Percentiles rank a stretch among this genome's conserved stretches.
Evolutionary conservation across 75 land plant species (phyloP).

Genomic region (Ceratopteris richardii): DNA sequence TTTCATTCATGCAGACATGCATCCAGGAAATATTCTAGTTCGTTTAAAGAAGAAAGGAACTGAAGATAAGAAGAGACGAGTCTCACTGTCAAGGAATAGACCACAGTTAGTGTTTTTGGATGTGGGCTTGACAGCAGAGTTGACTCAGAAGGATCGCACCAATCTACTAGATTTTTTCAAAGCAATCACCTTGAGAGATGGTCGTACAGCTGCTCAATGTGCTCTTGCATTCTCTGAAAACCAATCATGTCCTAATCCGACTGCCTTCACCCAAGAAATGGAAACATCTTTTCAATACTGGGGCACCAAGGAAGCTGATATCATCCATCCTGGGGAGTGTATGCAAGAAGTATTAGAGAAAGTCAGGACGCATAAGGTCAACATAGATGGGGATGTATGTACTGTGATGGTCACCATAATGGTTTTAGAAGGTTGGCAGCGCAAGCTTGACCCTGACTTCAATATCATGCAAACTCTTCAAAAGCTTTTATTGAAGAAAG

Average conservation of each 20-base stretch:
- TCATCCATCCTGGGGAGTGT: slow-evolving; percentile 57
- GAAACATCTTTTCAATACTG: slow-evolving; percentile 45
- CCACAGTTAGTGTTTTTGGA: slow-evolving; percentile 31
- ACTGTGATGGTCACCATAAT: slow-evolving; percentile 77
- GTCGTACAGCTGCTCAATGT: slow-evolving; percentile 23
- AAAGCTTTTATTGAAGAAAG: too few species aligned
- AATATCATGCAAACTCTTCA: slow-evolving; percentile 54
- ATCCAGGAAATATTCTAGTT: slow-evolving; percentile 32
- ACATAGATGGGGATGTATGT: slow-evolving; percentile 81
- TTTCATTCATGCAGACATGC: slow-evolving; percentile 32
- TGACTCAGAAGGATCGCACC: slow-evolving; percentile 15
- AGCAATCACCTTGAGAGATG: slow-evolving; percentile 20
- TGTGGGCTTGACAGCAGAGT: slow-evolving; percentile 38
- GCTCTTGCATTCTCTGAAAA: slow-evolving; percentile 21
- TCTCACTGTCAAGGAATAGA: slow-evolving; percentile 26
- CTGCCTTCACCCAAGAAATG: slow-evolving; percentile 49
- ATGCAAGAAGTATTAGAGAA: slow-evolving; percentile 73
- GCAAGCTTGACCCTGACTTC: slow-evolving; percentile 54
- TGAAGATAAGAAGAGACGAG: slow-evolving; percentile 18
- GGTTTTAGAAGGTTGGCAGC: slow-evolving; percentile 87
- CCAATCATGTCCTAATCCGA: slow-evolving; percentile 28
- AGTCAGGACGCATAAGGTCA: slow-evolving; percentile 67
- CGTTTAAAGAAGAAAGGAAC: slow-evolving; percentile 19
- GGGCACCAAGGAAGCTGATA: slow-evolving; percentile 55
- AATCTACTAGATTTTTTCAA: slow-evolving; percentile 32